Percentiles rank a stretch among this genome's conserved stretches.
Evolutionary conservation across 2,329 filamentous ascomycete genomes (phyloP).

Genomic region (Aspergillus tubingensis): DNA sequence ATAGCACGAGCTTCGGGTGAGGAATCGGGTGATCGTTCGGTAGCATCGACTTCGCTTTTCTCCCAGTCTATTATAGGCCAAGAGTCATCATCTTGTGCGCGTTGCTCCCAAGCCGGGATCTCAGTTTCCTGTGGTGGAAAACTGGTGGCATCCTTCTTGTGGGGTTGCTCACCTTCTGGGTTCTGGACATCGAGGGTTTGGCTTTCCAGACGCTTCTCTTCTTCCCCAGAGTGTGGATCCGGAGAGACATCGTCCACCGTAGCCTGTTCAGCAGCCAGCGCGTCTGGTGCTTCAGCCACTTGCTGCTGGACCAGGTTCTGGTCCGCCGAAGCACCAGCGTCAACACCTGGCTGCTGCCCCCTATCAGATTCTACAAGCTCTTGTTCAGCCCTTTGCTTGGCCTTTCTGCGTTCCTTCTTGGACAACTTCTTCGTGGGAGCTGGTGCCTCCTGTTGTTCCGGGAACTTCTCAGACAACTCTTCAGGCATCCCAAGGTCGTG

Average conservation of each 20-base stretch:
- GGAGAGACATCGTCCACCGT: conserved; percentile 19
- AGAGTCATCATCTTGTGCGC: conserved; percentile 32
- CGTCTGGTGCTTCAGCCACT: neutral
- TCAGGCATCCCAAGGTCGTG: conserved; percentile 12
- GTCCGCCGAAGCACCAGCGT: conserved; percentile 5
- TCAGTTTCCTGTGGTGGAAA: conserved; percentile 12
- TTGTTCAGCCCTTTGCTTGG: conserved; percentile 30
- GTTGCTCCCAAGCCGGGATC: neutral
- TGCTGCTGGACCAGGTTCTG: neutral
- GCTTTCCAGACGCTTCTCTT: conserved; percentile 29
- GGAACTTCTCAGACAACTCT: conserved; percentile 15
- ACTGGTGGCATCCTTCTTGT: conserved; percentile 1
- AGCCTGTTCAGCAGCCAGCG: neutral
- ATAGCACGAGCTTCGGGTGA: conserved; percentile 26
- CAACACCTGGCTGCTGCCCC: conserved; percentile 9
- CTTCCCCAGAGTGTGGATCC: conserved; percentile 35
- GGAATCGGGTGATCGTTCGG: conserved; percentile 26
- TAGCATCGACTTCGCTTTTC: conserved; percentile 26
- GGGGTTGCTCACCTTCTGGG: neutral
- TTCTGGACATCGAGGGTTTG: conserved; percentile 11
- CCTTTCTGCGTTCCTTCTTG: conserved; percentile 42
- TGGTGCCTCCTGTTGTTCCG: conserved; percentile 8
- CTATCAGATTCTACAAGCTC: conserved; percentile 10
- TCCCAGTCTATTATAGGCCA: conserved; percentile 44
- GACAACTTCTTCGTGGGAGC: conserved; percentile 29